Conservation (phyloP, 768 basidiomycete species). For the Termitomyces heimii region DNA sequence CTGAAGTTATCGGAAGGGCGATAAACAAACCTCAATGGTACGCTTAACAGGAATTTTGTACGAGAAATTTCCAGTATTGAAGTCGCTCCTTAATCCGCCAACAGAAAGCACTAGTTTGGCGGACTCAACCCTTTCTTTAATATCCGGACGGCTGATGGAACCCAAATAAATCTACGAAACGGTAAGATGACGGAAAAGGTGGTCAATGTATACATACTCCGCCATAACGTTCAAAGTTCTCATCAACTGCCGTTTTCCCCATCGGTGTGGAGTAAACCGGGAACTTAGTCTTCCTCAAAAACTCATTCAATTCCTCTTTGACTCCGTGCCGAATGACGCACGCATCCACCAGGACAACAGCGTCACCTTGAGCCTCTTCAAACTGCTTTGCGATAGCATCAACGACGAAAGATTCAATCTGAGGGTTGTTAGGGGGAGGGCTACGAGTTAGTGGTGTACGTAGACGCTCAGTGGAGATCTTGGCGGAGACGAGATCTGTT, state of each 20-base stretch:
- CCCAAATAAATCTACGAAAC: conserved; percentile 68
- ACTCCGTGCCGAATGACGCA: conserved; percentile 73
- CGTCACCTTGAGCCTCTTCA: conserved; percentile 58
- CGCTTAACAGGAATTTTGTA: conserved; percentile 56
- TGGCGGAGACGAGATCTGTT: conserved; percentile 69
- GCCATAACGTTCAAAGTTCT: conserved; percentile 67
- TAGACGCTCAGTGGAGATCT: conserved; percentile 62
- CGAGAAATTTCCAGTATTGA: conserved; percentile 86
- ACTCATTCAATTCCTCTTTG: conserved; percentile 52
- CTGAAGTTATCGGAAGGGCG: neutral
- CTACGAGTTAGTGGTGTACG: conserved; percentile 47
- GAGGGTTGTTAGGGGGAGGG: conserved; percentile 47
- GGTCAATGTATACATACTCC: conserved; percentile 46
- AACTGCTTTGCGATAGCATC: conserved; percentile 65
- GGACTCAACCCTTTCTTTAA: conserved; percentile 68
- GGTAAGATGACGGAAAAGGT: neutral
- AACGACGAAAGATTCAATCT: conserved; percentile 63
- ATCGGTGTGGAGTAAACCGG: conserved; percentile 74
- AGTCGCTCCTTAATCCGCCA: conserved; percentile 68
- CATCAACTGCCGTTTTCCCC: conserved; percentile 77
- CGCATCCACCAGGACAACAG: conserved; percentile 75
- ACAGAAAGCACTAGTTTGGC: conserved; percentile 75
- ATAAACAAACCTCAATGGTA: conserved; percentile 52
- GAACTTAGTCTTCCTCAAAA: conserved; percentile 60
- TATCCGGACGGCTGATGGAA: conserved; percentile 53